A percentile compares a stretch with the other conserved stretches of the same genome.
Evolutionary conservation across 2,329 filamentous ascomycete species (phyloP).

Genomic region (Periconia sp.): DNA sequence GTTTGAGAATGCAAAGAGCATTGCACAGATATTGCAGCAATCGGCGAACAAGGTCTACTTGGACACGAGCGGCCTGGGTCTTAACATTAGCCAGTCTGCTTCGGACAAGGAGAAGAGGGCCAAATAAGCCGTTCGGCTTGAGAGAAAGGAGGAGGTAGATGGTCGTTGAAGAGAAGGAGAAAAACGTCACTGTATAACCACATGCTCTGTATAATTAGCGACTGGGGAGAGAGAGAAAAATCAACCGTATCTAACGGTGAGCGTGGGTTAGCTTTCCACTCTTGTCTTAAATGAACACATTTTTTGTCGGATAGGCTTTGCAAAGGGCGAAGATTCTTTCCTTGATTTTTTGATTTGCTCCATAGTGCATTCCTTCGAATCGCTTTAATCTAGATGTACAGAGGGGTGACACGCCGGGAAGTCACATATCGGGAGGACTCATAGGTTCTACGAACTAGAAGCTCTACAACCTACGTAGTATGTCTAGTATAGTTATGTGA

Average conservation of each 20-base stretch:
- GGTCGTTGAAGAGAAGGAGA: slow-evolving; percentile 15
- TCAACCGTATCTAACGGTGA: slow-evolving; percentile 13
- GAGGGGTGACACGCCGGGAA: too few relatives aligned
- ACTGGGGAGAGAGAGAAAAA: slow-evolving; percentile 2
- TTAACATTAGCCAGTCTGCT: slow-evolving; percentile 69
- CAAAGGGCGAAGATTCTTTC: slow-evolving; percentile 6
- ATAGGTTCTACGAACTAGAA: too few relatives aligned
- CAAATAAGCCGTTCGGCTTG: not conserved
- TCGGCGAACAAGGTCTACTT: slow-evolving; percentile 92
- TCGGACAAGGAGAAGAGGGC: slow-evolving; percentile 44
- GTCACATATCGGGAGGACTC: too few relatives aligned
- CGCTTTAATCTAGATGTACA: too few relatives aligned
- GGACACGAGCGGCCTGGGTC: slow-evolving; percentile 83
- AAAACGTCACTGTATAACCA: slow-evolving; percentile 6
- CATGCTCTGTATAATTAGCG: slow-evolving; percentile 26
- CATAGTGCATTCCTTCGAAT: too few relatives aligned
- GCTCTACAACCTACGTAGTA: too few relatives aligned
- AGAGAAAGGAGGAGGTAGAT: not conserved
- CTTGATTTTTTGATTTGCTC: slow-evolving; percentile 1
- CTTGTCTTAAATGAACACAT: slow-evolving; percentile 28
- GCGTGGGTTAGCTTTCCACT: slow-evolving; percentile 34
- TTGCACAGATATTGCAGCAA: slow-evolving; percentile 87
- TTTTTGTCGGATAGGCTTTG: slow-evolving; percentile 1
- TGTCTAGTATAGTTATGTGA: too few relatives aligned
- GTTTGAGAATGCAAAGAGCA: slow-evolving; percentile 91